phyloP scores from a whole-genome alignment of 1,139 yeast genomes.

The Neolecta irregularis region DNA sequence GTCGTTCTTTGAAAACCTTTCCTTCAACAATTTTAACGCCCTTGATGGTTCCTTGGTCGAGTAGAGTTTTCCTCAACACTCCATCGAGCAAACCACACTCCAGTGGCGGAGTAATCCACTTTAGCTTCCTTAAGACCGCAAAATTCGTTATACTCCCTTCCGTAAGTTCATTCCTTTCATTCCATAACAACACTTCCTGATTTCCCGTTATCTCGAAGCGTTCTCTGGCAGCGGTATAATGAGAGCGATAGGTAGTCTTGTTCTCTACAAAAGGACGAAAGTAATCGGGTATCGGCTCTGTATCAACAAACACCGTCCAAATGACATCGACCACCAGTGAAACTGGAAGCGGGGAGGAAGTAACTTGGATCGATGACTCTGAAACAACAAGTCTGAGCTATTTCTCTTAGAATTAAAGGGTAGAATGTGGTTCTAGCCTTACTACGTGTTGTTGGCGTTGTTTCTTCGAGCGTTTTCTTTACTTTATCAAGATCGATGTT shows the following conservation, averaged over 20 bases:
- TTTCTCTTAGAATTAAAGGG: slow-evolving; percentile 1
- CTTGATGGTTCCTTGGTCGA: background rate
- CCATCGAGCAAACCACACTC: slow-evolving; percentile 2
- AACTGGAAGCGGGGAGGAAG: too few species aligned
- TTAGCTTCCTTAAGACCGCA: slow-evolving; percentile 1
- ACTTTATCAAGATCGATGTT: background rate
- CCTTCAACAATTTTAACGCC: slow-evolving; percentile 1
- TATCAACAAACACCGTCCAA: slow-evolving; percentile 4
- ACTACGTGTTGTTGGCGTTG: too few species aligned
- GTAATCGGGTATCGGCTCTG: background rate
- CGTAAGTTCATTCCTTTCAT: background rate
- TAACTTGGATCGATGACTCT: too few species aligned
- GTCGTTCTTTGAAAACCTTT: background rate
- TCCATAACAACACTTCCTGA: slow-evolving; percentile 4
- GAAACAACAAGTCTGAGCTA: background rate
- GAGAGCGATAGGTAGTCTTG: slow-evolving; percentile 3
- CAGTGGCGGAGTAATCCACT: slow-evolving; percentile 3
- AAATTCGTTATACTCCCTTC: slow-evolving; percentile 4
- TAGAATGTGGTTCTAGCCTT: slow-evolving; percentile 1
- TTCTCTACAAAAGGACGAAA: background rate
- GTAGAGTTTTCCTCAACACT: slow-evolving; percentile 3
- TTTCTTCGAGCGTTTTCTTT: background rate
- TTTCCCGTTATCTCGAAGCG: background rate
- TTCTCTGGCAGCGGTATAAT: slow-evolving; percentile 1
- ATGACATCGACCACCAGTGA: too few species aligned